These are phyloP conservation scores for Debaryomyces robertsiae DNA, from an alignment of 1,139 yeast genomes.

Conservation along the genomic window DNA sequence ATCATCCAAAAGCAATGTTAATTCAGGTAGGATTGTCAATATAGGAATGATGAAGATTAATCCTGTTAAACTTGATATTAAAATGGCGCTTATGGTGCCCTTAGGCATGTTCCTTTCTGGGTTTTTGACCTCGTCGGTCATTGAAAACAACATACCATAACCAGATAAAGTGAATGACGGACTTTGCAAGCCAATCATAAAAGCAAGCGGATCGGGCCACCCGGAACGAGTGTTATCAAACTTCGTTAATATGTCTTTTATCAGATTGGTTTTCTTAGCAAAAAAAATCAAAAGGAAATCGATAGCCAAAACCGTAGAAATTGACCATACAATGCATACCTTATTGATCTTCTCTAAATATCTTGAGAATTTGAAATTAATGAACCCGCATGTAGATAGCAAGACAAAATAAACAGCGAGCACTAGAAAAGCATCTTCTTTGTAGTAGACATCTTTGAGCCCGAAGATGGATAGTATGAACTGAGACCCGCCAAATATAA, in stretches of 20 bases:
- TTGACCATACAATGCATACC: constrained; percentile 71
- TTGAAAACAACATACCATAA: constrained; percentile 77
- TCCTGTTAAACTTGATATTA: constrained; percentile 68
- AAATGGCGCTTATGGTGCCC: constrained; percentile 68
- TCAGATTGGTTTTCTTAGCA: constrained; percentile 61
- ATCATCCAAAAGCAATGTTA: constrained; percentile 54
- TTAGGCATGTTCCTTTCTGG: constrained; percentile 80
- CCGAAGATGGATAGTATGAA: constrained; percentile 68
- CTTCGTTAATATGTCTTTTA: constrained; percentile 61
- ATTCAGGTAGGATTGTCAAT: constrained; percentile 69
- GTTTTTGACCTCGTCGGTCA: constrained; percentile 77
- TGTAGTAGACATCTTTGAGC: constrained; percentile 57
- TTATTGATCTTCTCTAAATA: constrained; percentile 64
- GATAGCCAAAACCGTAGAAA: constrained; percentile 69
- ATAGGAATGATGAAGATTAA: constrained; percentile 72
- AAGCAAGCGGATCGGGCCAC: constrained; percentile 68
- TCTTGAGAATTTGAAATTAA: constrained; percentile 61
- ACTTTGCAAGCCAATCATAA: constrained; percentile 74
- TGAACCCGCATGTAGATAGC: constrained; percentile 59
- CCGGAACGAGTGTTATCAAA: constrained; percentile 75
- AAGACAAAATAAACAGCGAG: constrained; percentile 57
- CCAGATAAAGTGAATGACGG: constrained; percentile 81
- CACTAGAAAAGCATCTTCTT: constrained; percentile 57
- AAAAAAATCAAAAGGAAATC: constrained; percentile 63
- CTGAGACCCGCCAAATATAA: constrained; percentile 74